Evolutionary conservation across 805 yeast genomes (phyloP), one percentile per base, ranked within the genome.

Genomic region (Ogataea nitratoaversa): DNA sequence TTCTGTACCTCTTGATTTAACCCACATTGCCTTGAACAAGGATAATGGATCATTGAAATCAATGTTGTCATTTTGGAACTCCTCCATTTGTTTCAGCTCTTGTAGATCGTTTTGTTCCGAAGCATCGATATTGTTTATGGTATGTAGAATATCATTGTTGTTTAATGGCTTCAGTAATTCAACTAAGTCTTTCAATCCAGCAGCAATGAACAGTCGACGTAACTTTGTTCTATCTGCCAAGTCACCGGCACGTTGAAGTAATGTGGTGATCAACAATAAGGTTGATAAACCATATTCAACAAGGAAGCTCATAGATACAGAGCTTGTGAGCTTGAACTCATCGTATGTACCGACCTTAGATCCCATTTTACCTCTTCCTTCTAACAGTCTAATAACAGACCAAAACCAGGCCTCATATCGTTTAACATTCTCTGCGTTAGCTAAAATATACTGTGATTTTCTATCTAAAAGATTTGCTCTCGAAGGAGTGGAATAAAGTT

Each of bases 331-430:
- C 43, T 78, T 80, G 39, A 79, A 72, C 49, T 91, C 97, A 8
- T 83, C 93, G 43, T 87, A 82, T 0, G 96, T 95, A 2, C 97
- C 97, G 8, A 91, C 98, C 53, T 83, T 62, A 1, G 96, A 86
- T 9, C 96, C 96, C 74, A 85, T 72, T 52, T 79, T 83, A 7
- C 98, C 98, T 50, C 90, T 74, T 2, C 96, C 96, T 36, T 57
- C 54, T 22, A 62, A 48, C 2, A 60, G 40, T 22, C 63, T 38
- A 19, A 53, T 44, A 16, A 53, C 50, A 14, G 60, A 49, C 62
- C 63, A 56, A 16, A 63, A 43, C 67, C 67, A 64, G 1, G 60
- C 61, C 38, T 63, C 68, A 35, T 57, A 59, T 34, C 55, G 50
- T 32, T 49, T 48, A 14, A 56, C 50, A 13, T 49, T 48, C 28